Evolutionary conservation across 371 early-diverging fungal species (phyloP), one percentile per base, ranked within the genome.

Genomic region (Apophysomyces trapeziformis): DNA sequence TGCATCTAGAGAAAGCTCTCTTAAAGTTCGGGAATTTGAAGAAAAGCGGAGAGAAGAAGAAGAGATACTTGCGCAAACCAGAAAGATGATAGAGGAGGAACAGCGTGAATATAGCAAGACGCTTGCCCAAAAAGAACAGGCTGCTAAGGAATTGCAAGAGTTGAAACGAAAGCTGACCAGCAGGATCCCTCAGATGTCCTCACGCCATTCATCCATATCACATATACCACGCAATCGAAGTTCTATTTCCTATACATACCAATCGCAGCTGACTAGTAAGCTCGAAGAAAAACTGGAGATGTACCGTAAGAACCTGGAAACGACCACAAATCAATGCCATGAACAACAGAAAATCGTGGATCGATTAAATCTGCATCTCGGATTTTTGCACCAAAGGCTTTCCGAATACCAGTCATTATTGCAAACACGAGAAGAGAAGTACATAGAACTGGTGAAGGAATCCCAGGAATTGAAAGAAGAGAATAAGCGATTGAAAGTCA

Each of bases 131-230:
- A 50, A 50, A 21, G 54, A 50, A 21, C 54, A 21, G 18, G 54
- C 21, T 7, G 5, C n/a, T 9, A 21, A 18, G 21, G 54, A 50
- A 21, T 21, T 50, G 54, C 54, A 50, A 21, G 54, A 50, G 4
- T 9, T 50, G 54, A 50, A 21, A 11, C 54, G 54, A 9, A 50
- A 21, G 7, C 1, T 21, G 21, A 26, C 54, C 0, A 50, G 21
- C 11, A n/a, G 54, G 8, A 50, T 50, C 16, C 54, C 54, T 7
- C 54, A 50, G 54, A 50, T n/a, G 21, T 50, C 54, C 9, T 50
- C 54, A 18, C n/a, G 54, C 9, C 54, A 50, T 21, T 50, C 54
- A 21, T 50, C 54, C 11, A 16, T 50, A 21, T 50, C 54, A 5
- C 54, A 26, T 21, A n/a, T 26, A 21, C 21, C n/a, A 21, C 54